Evolutionary conservation across 2,329 filamentous ascomycete genomes (phyloP).

Genomic region (Proliferodiscus dingleyae): DNA sequence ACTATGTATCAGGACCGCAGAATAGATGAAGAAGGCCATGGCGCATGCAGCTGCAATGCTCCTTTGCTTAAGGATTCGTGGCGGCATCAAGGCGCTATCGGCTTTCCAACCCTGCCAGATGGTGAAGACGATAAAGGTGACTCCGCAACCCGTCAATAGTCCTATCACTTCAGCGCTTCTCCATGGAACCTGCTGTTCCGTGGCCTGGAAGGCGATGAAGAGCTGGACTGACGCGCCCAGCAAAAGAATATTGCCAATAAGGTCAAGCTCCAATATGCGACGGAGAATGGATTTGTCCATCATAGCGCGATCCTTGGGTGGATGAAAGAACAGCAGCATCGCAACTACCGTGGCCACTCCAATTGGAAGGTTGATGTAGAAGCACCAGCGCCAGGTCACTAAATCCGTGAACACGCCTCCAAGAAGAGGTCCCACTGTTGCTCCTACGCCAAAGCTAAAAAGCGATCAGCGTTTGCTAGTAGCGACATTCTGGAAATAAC

Average conservation of each 20-base stretch:
- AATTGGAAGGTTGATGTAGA: slow-evolving; percentile 35
- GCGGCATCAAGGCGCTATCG: slow-evolving; percentile 45
- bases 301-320: slow-evolving; percentile 35
- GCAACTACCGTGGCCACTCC: slow-evolving; percentile 30
- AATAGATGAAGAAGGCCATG: slow-evolving; percentile 25
- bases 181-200: slow-evolving; percentile 33
- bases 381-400: slow-evolving; percentile 35
- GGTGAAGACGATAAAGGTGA: slow-evolving; percentile 26
- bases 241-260: slow-evolving; percentile 39
- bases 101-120: slow-evolving; percentile 36
- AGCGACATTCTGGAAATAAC: slow-evolving; percentile 1
- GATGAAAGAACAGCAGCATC: slow-evolving; percentile 33
- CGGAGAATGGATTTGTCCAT: slow-evolving; percentile 30
- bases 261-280: slow-evolving; percentile 37
- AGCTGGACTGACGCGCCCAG: slow-evolving; percentile 36
- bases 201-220: slow-evolving; percentile 43
- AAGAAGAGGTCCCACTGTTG: slow-evolving; percentile 30
- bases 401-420: slow-evolving; percentile 34
- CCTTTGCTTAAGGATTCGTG: slow-evolving; percentile 34
- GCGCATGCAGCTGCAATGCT: slow-evolving; percentile 29
- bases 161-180: slow-evolving; percentile 27
- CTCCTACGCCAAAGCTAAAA: slow-evolving; percentile 19
- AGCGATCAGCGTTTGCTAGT: slow-evolving; percentile 8
- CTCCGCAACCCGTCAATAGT: slow-evolving; percentile 26
- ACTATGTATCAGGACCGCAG: slow-evolving; percentile 31